phyloP scores from a whole-genome alignment of 805 yeast genomes.

The Pichia scutulata region DNA sequence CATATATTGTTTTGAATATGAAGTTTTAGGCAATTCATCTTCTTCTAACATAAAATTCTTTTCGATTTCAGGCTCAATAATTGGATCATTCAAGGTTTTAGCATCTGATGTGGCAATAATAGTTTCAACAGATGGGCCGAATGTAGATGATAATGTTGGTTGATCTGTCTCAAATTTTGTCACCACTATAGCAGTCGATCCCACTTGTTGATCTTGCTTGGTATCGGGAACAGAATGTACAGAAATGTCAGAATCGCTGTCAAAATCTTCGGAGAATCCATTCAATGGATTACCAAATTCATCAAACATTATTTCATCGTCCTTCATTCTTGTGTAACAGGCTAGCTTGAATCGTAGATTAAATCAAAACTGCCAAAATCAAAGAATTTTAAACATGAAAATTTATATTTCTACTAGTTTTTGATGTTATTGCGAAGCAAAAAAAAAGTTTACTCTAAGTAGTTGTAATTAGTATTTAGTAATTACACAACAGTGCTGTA shows the following conservation, averaged over 20 bases:
- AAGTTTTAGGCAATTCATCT: slow-evolving; percentile 46
- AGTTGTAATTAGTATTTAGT: too few species aligned
- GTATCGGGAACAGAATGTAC: slow-evolving; percentile 4
- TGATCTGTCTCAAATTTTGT: slow-evolving; percentile 40
- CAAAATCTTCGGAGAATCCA: slow-evolving; percentile 35
- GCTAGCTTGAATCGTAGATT: background rate
- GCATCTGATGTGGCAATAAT: slow-evolving; percentile 44
- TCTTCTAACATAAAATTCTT: slow-evolving; percentile 44
- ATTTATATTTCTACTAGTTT: background rate
- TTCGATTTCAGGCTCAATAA: slow-evolving; percentile 45
- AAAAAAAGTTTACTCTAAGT: background rate
- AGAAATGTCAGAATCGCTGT: slow-evolving; percentile 22
- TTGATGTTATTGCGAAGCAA: background rate
- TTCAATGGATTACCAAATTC: slow-evolving; percentile 73
- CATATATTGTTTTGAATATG: slow-evolving; percentile 59
- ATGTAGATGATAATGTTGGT: slow-evolving; percentile 38
- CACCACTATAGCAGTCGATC: slow-evolving; percentile 26
- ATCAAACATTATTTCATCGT: slow-evolving; percentile 69
- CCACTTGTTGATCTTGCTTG: slow-evolving; percentile 10
- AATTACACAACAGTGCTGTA: background rate
- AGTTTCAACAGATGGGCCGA: slow-evolving; percentile 60
- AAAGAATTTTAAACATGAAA: background rate
- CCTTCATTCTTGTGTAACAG: background rate
- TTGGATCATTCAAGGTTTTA: slow-evolving; percentile 47
- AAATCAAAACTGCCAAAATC: too few species aligned